phyloP scores from a whole-genome alignment of 441 rosid genomes.

The Pelargonium citronellum region DNA sequence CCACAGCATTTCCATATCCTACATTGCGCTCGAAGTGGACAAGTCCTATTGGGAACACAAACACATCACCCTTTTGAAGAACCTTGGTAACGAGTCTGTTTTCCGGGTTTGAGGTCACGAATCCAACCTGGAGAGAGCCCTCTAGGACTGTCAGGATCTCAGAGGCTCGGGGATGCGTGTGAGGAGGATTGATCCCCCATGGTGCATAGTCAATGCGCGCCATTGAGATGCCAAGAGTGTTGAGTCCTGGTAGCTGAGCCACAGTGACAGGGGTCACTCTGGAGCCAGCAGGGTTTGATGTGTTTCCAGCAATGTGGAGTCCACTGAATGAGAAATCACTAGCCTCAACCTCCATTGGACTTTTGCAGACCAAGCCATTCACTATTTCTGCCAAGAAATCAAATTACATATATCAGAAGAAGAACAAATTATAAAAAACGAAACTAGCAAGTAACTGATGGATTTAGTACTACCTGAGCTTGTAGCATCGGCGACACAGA shows the following conservation, averaged over 20 bases:
- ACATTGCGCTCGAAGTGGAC: neutral
- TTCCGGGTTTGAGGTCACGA: slow-evolving; percentile 16
- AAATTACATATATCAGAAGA: neutral
- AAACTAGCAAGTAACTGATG: no score
- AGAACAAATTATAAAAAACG: no score
- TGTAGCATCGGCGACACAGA: slow-evolving; percentile 12
- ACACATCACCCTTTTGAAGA: slow-evolving; percentile 17
- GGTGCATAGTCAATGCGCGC: slow-evolving; percentile 19
- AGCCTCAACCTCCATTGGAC: slow-evolving; percentile 4
- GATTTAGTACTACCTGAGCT: slow-evolving; percentile 8
- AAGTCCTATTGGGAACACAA: slow-evolving; percentile 19
- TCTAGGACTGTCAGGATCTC: slow-evolving; percentile 23
- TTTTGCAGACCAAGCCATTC: slow-evolving; percentile 16
- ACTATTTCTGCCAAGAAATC: slow-evolving; percentile 3
- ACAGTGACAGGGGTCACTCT: slow-evolving; percentile 13
- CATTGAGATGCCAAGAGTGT: slow-evolving; percentile 21
- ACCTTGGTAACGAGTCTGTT: slow-evolving; percentile 17
- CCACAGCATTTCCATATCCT: slow-evolving; percentile 10
- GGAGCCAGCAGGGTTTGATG: slow-evolving; percentile 15
- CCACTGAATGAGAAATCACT: slow-evolving; percentile 19
- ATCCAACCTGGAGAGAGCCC: slow-evolving; percentile 16
- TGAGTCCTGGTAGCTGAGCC: slow-evolving; percentile 17
- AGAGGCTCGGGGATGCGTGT: slow-evolving; percentile 16
- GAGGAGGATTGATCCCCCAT: slow-evolving; percentile 19
- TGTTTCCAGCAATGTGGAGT: slow-evolving; percentile 8